A percentile compares a stretch with the other conserved stretches of the same genome.
These are phyloP conservation scores for Nitzschia sp. DNA, from an alignment of 108 stramenopile species.

Conservation along the genomic window DNA sequence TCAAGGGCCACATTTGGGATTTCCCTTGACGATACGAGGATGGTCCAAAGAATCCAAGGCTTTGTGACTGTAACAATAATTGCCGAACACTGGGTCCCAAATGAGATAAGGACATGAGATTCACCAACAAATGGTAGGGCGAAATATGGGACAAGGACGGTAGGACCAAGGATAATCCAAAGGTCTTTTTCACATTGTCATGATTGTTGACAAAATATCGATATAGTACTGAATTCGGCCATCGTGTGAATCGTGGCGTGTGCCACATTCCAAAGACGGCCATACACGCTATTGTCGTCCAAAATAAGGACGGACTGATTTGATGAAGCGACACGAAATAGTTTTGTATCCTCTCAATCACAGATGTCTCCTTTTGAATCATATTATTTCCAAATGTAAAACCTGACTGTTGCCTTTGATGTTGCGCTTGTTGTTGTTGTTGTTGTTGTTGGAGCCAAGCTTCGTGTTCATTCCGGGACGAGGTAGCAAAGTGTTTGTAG, in stretches of 20 bases:
- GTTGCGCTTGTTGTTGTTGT: neutral
- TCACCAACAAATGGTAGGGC: slow-evolving; percentile 56
- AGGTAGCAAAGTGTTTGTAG: neutral
- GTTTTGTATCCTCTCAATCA: neutral
- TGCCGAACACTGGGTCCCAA: slow-evolving; percentile 43
- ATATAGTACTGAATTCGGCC: slow-evolving; percentile 24
- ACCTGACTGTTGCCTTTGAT: slow-evolving; percentile 11
- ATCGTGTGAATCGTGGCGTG: slow-evolving; percentile 30
- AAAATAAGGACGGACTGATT: slow-evolving; percentile 20
- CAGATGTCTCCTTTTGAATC: neutral
- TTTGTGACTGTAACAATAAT: neutral
- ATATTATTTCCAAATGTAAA: neutral
- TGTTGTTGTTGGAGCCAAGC: slow-evolving; percentile 23
- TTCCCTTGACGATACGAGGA: slow-evolving; percentile 2
- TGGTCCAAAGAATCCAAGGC: neutral
- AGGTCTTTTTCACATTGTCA: slow-evolving; percentile 29
- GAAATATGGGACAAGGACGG: slow-evolving; percentile 66
- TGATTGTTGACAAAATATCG: slow-evolving; percentile 61
- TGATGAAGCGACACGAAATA: slow-evolving; percentile 11
- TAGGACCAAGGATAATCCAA: slow-evolving; percentile 45
- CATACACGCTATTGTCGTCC: slow-evolving; percentile 20
- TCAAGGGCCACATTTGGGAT: slow-evolving; percentile 51
- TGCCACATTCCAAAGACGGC: slow-evolving; percentile 61
- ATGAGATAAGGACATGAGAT: slow-evolving; percentile 51
- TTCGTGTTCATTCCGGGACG: slow-evolving; percentile 18